Base-by-base conservation (phyloP, 106 monocot species). In the Dendrobium catenatum region DNA sequence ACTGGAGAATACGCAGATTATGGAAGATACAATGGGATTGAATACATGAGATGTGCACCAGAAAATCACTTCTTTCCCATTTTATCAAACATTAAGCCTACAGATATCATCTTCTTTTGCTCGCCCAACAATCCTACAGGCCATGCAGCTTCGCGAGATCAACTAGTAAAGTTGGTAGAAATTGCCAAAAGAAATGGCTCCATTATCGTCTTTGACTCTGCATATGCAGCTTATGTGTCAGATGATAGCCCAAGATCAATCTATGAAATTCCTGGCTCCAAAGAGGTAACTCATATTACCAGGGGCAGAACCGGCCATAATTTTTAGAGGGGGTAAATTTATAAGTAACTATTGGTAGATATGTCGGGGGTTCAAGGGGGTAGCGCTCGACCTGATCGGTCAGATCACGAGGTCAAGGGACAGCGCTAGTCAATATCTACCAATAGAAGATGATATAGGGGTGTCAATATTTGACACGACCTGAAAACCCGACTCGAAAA, bases 31-130 rank as follows among this genome's bases (percentile, higher is more conserved):
- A 24, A 11, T 6, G 70, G 80, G 27, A 86, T 93, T 4, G 86
- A 87, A 79, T 90, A 93, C 85, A 85, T 93, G 90, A 78, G 61
- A 49, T 93, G 93, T 55, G 54, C 67, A 1, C 90, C 90, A 9
- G 90, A 90, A 4, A 93, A 90, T 31, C 46, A 17, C 9, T 93
- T 93, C 84, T 93, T 93, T 55, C 90, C 93, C 0, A 82, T 87
- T 37, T 72, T 88, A 9, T 68, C 80, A 1, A 31, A 3, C 42
- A 61, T 85, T 31, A 73, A 77, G 17, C 75, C 86, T 22, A 90
- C 90, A 0, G 90, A 93, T 61, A 67, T 93, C 64, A 93, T 93
- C 86, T 93, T 93, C 88, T 90, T 93, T 55, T 93, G 93, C 93
- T 93, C 93, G 19, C 93, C 93, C 0, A 93, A 93, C 77, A 90